Conservation (phyloP, 106 monocot species). For the Dendrobium catenatum region DNA sequence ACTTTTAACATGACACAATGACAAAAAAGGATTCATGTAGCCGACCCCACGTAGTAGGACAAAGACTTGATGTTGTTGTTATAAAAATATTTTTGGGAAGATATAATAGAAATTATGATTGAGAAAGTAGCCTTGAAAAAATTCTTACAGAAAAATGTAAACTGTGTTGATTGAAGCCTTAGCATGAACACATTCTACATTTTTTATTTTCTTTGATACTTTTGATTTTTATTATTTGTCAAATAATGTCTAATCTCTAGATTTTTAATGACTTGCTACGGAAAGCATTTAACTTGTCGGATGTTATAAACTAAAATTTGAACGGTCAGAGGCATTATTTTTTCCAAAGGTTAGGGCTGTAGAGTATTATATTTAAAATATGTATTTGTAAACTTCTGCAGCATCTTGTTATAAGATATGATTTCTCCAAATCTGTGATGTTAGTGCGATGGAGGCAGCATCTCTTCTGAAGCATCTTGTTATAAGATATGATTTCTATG, state of each 20-base stretch:
- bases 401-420: neutral
- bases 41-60: too few relatives aligned
- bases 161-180: neutral
- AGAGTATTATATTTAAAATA: neutral
- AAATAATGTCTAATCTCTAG: neutral
- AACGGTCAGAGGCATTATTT: neutral
- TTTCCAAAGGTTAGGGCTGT: neutral
- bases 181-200: conserved; percentile 1
- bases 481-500: neutral
- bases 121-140: too few relatives aligned
- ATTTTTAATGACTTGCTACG: neutral
- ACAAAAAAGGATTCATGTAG: too few relatives aligned
- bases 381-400: neutral
- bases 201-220: neutral
- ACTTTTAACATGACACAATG: too few relatives aligned
- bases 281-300: neutral
- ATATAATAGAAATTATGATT: too few relatives aligned
- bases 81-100: too few relatives aligned
- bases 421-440: neutral
- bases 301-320: neutral
- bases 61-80: too few relatives aligned
- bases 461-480: neutral
- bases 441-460: neutral
- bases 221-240: neutral
- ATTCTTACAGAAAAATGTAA: too few relatives aligned